Percentiles rank a stretch among this genome's conserved stretches.
Evolutionary conservation across 805 yeast species (phyloP).

Genomic region (Yueomyces sp.): DNA sequence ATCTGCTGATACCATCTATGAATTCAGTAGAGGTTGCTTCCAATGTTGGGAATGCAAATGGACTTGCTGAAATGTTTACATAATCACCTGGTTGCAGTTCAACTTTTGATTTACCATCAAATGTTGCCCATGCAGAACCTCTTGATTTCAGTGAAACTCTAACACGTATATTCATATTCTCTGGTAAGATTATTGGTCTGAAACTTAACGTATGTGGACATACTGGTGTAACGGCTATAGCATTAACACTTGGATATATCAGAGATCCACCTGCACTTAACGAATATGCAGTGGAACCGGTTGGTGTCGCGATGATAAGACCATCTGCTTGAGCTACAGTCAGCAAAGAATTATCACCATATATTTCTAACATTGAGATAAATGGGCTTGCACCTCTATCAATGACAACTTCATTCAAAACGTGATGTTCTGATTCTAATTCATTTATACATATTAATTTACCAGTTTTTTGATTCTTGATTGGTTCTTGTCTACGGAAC

Average conservation of each 20-base stretch:
- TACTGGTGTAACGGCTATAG: conserved; percentile 86
- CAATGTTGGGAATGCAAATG: conserved; percentile 91
- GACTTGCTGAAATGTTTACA: conserved; percentile 72
- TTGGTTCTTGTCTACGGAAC: conserved; percentile 27
- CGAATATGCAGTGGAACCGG: conserved; percentile 94
- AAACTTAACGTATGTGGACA: conserved; percentile 93
- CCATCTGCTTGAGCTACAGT: conserved; percentile 95
- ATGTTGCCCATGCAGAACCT: conserved; percentile 92
- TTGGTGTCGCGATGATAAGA: conserved; percentile 81
- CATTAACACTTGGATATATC: conserved; percentile 88
- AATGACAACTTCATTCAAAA: conserved; percentile 77
- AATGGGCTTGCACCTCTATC: conserved; percentile 93
- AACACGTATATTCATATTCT: conserved; percentile 74
- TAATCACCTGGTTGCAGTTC: conserved; percentile 76
- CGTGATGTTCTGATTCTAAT: conserved; percentile 49
- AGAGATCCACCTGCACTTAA: conserved; percentile 90
- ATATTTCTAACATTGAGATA: conserved; percentile 77
- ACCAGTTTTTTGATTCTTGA: conserved; percentile 29
- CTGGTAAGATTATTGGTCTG: conserved; percentile 85
- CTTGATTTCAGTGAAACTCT: conserved; percentile 74
- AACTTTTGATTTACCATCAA: conserved; percentile 83
- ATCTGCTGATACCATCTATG: conserved; percentile 72
- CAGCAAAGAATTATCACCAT: conserved; percentile 72
- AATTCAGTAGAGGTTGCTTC: conserved; percentile 60
- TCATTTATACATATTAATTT: conserved; percentile 24